These are phyloP conservation scores for Cucurbitaria berberidis DNA, from an alignment of 2,329 filamentous ascomycete genomes.

Conservation along the genomic window DNA sequence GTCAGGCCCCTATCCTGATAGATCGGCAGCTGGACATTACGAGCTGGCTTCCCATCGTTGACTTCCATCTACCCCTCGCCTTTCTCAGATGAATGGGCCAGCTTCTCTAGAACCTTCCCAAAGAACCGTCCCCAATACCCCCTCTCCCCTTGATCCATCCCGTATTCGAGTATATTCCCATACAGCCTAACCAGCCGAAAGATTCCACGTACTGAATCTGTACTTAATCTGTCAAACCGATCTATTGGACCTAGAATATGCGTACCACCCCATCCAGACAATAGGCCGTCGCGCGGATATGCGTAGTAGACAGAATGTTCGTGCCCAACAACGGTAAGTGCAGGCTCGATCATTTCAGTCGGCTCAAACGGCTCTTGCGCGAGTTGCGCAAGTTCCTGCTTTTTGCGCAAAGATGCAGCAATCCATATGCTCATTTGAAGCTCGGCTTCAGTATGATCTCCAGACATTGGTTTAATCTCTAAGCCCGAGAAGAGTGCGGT, in stretches of 20 bases:
- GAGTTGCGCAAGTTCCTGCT: conserved; percentile 17
- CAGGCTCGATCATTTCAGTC: conserved; percentile 18
- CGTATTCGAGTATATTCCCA: conserved; percentile 23
- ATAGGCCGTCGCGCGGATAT: conserved; percentile 18
- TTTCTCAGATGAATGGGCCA: conserved; percentile 6
- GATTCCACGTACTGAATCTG: conserved; percentile 24
- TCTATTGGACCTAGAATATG: conserved; percentile 25
- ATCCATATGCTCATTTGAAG: conserved; percentile 27
- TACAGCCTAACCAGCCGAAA: conserved; percentile 25
- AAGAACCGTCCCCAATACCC: conserved; percentile 26
- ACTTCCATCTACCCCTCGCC: too few species aligned
- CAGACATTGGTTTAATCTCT: conserved; percentile 20
- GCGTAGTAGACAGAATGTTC: conserved; percentile 25
- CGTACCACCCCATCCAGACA: conserved; percentile 17
- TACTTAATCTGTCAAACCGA: conserved; percentile 22
- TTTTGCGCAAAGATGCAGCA: conserved; percentile 25
- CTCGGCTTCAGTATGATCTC: conserved; percentile 19
- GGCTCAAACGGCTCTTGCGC: conserved; percentile 9
- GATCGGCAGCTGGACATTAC: too few species aligned
- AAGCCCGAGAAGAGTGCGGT: conserved; percentile 24
- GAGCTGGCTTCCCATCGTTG: too few species aligned
- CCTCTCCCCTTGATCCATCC: conserved; percentile 18
- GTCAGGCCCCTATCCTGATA: too few species aligned
- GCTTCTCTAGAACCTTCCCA: conserved; percentile 13
- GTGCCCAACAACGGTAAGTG: conserved; percentile 24